Conservation (phyloP, 306 rosid species). For the Leucaena leucocephala region DNA sequence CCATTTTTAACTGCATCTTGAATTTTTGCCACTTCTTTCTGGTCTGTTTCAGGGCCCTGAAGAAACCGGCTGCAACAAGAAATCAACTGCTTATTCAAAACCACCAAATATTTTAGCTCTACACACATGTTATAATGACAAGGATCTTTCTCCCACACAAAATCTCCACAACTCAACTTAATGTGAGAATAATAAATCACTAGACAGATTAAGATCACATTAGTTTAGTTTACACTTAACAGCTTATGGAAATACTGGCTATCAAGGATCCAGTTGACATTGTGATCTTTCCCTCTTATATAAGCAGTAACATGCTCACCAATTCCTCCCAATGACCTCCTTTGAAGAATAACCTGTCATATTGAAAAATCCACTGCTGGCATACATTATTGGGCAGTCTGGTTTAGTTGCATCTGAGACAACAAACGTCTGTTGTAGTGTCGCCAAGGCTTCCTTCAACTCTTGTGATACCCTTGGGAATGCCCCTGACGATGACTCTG, state of each 20-base stretch:
- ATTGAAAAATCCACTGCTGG: conserved; percentile 76
- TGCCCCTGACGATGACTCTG: conserved; percentile 45
- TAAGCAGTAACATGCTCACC: conserved; percentile 53
- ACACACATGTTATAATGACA: background rate
- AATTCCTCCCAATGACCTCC: conserved; percentile 89
- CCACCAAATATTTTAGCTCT: conserved; percentile 15
- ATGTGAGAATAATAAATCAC: background rate
- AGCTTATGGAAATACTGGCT: conserved; percentile 8
- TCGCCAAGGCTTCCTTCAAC: conserved; percentile 70
- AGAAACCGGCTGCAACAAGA: conserved; percentile 88
- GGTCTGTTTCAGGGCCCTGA: conserved; percentile 89
- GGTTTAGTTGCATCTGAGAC: conserved; percentile 94
- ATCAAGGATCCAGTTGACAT: conserved; percentile 24
- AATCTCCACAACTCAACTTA: conserved; percentile 5
- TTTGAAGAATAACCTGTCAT: conserved; percentile 91
- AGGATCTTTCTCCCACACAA: background rate
- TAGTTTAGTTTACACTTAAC: conserved; percentile 1
- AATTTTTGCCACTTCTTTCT: conserved; percentile 73
- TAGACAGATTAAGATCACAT: background rate
- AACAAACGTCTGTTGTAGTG: conserved; percentile 85
- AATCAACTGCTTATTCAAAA: conserved; percentile 17
- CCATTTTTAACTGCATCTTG: conserved; percentile 76
- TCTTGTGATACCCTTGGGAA: conserved; percentile 78
- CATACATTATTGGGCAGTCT: conserved; percentile 86
- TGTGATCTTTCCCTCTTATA: conserved; percentile 19